phyloP scores from a whole-genome alignment of 2,329 filamentous ascomycete genomes.

The Beauveria brongniartii region DNA sequence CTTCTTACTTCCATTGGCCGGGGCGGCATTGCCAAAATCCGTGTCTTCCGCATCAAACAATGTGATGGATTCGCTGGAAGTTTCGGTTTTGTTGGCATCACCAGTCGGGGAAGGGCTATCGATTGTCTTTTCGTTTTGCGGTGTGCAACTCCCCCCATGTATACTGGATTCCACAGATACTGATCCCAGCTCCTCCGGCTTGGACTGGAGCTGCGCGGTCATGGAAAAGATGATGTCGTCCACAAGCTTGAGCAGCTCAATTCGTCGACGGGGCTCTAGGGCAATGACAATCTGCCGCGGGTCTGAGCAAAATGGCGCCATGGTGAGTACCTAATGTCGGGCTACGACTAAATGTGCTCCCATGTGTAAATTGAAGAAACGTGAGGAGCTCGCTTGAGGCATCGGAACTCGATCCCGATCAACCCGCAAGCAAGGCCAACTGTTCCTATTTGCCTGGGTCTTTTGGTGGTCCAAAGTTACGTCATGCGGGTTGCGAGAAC shows the following conservation, averaged over 20 bases:
- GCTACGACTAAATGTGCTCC: not conserved
- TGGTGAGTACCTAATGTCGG: conserved; percentile 17
- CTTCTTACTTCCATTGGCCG: not conserved
- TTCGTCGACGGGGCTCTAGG: conserved; percentile 43
- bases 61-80: conserved; percentile 11
- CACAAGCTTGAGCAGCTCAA: conserved; percentile 42
- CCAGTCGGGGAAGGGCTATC: not conserved
- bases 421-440: not conserved
- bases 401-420: not conserved
- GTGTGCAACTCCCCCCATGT: not conserved
- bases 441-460: not conserved
- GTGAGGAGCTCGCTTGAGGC: not conserved
- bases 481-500: not conserved
- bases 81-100: conserved; percentile 12
- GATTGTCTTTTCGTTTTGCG: not conserved
- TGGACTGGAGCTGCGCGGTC: conserved; percentile 40
- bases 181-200: conserved; percentile 23
- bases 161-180: conserved; percentile 16
- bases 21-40: not conserved
- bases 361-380: not conserved
- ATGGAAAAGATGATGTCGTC: conserved; percentile 46
- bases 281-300: conserved; percentile 48
- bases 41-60: conserved; percentile 11
- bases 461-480: not conserved
- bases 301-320: conserved; percentile 48